Base-by-base conservation (phyloP, 2,329 filamentous ascomycete genomes). In the Chalaropsis ovoidea region DNA sequence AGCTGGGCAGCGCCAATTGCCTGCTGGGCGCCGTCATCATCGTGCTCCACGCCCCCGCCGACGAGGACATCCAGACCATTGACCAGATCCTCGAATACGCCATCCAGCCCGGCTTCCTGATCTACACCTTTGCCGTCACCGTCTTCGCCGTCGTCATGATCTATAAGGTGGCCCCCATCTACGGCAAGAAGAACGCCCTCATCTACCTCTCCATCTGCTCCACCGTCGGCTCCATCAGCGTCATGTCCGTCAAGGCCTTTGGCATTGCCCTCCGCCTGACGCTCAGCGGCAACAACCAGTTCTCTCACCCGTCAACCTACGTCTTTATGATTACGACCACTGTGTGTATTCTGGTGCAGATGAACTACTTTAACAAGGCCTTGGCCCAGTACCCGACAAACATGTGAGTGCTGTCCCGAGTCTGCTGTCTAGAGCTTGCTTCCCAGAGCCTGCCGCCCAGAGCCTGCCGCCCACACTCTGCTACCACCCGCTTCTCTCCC, bases 301-400 rank as follows among this genome's bases (percentile, higher is more conserved):
- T 99, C 75, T 85, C 84, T 4, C 90, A 95, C 71, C 90, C 95
- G 1, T 96, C 91, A 62, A 99, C 95, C 67, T 99, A 99, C 72
- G 92, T 96, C 69, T 99, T 99, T 75, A 86, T 93, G 76, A 96
- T 99, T 70, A 84, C 97, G 69, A 94, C 92, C 0, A 81, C 82
- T 2, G 90, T 96, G 69, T 99, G 94, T 79, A 97, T 99, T 73
- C 76, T 99, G 70, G 96, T 92, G 8, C 94, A 99, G 80, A 97
- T 99, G 94, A 99, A 99, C 77, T 99, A 99, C 77, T 96, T 99
- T 77, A 99, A 99, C 81, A 99, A 99, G 77, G 94, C 94, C 7
- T 79, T 99, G 68, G 95, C 90, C 75, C 91, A 95, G 72, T 99
- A 97, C 77, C 93, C 90, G 39, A 96, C 94, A 41, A 96, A 95